Base-by-base conservation (phyloP, 148 eudicot genomes). In the Drosera capensis region DNA sequence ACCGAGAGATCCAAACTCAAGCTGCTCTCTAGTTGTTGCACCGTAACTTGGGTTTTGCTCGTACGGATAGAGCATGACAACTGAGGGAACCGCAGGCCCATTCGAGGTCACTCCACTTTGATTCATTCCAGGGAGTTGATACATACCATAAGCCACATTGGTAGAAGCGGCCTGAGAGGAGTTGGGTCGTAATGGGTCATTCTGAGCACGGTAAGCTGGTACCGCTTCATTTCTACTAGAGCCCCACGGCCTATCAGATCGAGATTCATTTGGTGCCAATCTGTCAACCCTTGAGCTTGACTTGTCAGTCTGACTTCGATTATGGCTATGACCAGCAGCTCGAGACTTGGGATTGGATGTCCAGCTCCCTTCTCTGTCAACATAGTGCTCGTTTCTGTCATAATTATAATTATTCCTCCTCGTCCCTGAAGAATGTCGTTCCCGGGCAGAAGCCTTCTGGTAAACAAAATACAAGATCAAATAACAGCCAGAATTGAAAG, bases 341-440 rank as follows among this genome's bases (percentile, higher is more conserved):
- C 86, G 66, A 42, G 90, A 55, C 69, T 79, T 87, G 20, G 86
- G 47, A 60, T 49, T 66, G 14, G 41, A 12, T 47, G 71, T 74
- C 96, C 96, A 79, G 57, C 65, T 82, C 21, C 82, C 78, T 41
- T 87, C 96, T 65, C 74, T 74, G 39, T 79, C 96, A 38, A 63
- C 59, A 46, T 68, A 83, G 42, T 51, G 66, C 25, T 79, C 94
- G 56, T 55, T 76, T 64, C 86, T 67, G 25, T 87, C 88, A 57
- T 69, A 56, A 57, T 65, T 71, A 56, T 68, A 66, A 22, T 55
- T 76, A 37, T 74, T 82, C 59, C 90, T 82, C 58, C 94, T 69
- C 4, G 67, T 44, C 36, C 80, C 78, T 30, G 86, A 67, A 26
- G 88, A 56, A 58, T 86, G 67, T 7, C 88, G 70, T 14, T 76